A percentile compares a stretch with the other conserved stretches of the same genome.
These are phyloP conservation scores for Multifurca ochricompacta DNA, from an alignment of 768 basidiomycete species.

Conservation along the genomic window DNA sequence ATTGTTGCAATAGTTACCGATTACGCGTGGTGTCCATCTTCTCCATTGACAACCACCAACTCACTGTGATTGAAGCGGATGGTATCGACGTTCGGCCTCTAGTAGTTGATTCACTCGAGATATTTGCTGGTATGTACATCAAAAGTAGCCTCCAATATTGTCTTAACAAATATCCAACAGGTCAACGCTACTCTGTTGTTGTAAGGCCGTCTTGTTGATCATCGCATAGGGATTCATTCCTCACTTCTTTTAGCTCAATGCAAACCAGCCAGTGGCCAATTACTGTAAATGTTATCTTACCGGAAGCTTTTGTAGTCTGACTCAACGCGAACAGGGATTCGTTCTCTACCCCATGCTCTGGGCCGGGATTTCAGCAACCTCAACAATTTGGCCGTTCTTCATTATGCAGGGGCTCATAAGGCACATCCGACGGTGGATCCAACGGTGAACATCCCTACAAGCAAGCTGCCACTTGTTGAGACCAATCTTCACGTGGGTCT, in stretches of 20 bases:
- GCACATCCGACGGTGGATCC: conserved; percentile 5
- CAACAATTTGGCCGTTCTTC: conserved; percentile 15
- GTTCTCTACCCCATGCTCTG: not conserved
- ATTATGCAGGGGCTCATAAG: conserved; percentile 14
- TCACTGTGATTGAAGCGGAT: conserved; percentile 29
- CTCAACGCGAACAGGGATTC: conserved; percentile 4
- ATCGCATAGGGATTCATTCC: not conserved
- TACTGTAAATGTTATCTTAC: not conserved
- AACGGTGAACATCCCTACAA: not conserved
- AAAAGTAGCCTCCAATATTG: not conserved
- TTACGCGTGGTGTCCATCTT: conserved; percentile 43
- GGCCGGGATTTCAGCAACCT: not conserved
- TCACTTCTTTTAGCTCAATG: conserved; percentile 6
- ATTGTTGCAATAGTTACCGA: conserved; percentile 35
- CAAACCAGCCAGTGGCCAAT: conserved; percentile 22
- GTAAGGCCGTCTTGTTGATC: conserved; percentile 6
- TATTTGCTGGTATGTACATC: conserved; percentile 21
- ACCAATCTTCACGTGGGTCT: conserved; percentile 10
- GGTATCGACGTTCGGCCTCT: conserved; percentile 21
- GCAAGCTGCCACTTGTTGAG: conserved; percentile 7
- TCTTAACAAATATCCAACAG: not conserved
- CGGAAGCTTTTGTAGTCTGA: conserved; percentile 13
- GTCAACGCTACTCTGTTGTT: conserved; percentile 26
- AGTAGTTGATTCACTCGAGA: conserved; percentile 21
- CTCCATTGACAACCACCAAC: conserved; percentile 24